Conservation (phyloP, 169 alveolate species). For the Plasmodium berghei region DNA sequence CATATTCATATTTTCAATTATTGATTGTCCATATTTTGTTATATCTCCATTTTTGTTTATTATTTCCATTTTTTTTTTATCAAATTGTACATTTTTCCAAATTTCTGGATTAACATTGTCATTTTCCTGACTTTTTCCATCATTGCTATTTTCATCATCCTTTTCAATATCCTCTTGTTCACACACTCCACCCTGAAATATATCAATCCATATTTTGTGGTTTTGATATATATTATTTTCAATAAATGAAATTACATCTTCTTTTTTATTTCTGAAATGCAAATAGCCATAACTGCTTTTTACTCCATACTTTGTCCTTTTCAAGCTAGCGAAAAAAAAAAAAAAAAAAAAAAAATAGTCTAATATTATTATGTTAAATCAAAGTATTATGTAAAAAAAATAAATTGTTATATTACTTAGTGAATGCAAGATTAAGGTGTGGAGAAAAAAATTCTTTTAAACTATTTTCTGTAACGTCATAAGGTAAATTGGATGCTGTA, state of each 20-base stretch:
- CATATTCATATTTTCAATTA: conserved; percentile 57
- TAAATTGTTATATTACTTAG: conserved; percentile 16
- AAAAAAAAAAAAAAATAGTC: not conserved
- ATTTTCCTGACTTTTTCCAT: not conserved
- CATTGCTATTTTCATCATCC: not conserved
- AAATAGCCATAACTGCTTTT: conserved; percentile 44
- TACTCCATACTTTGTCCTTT: conserved; percentile 23
- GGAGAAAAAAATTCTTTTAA: conserved; percentile 43
- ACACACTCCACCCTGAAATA: not conserved
- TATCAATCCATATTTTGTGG: conserved; percentile 1
- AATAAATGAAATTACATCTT: conserved; percentile 9
- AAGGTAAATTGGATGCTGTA: conserved; percentile 49
- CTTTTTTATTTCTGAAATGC: not conserved
- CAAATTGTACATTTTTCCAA: not conserved
- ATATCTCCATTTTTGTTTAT: conserved; percentile 52
- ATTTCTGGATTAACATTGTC: not conserved
- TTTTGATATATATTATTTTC: conserved; percentile 13
- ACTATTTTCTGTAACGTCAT: conserved; percentile 50
- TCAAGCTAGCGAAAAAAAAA: conserved; percentile 11
- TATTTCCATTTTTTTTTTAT: conserved; percentile 14
- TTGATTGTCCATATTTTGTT: conserved; percentile 32
- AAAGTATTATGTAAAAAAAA: not conserved
- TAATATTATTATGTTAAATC: not conserved
- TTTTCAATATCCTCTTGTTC: not conserved
- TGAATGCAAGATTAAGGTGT: conserved; percentile 5